phyloP scores from a whole-genome alignment of 768 basidiomycete genomes.

The Tricholoma matsutake region DNA sequence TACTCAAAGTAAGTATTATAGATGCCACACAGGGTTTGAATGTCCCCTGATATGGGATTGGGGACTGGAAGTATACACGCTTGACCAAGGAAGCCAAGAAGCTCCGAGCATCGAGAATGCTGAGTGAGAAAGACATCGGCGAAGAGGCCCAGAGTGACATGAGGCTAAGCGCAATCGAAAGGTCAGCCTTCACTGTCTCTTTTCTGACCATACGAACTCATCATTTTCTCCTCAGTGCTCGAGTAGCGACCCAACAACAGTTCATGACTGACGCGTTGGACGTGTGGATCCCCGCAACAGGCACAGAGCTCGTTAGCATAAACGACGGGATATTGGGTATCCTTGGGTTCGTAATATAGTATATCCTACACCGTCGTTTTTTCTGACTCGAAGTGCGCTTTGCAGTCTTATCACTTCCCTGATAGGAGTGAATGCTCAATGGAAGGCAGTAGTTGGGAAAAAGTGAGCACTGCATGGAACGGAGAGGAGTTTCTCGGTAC shows the following conservation, averaged over 20 bases:
- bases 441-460: conserved; percentile 51
- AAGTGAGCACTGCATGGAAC: conserved; percentile 20
- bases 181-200: conserved; percentile 36
- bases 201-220: not conserved
- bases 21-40: not conserved
- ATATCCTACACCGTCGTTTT: not conserved
- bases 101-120: conserved; percentile 40
- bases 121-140: conserved; percentile 67
- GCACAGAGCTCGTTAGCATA: conserved; percentile 67
- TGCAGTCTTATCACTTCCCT: conserved; percentile 66
- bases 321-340: conserved; percentile 86
- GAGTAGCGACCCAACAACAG: conserved; percentile 68
- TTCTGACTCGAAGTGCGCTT: conserved; percentile 3
- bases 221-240: conserved; percentile 42
- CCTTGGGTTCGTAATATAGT: conserved; percentile 58
- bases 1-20: conserved; percentile 52
- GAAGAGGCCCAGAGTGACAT: conserved; percentile 64
- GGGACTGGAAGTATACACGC: conserved; percentile 46
- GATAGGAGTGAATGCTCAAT: conserved; percentile 66
- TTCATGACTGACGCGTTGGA: conserved; percentile 84
- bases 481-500: not conserved
- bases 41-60: not conserved
- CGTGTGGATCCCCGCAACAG: conserved; percentile 86
- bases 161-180: conserved; percentile 53
- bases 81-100: conserved; percentile 58